Percentiles rank a stretch among this genome's conserved stretches.
Evolutionary conservation across 768 basidiomycete species (phyloP).

Genomic region (Amanita pallidorosea): DNA sequence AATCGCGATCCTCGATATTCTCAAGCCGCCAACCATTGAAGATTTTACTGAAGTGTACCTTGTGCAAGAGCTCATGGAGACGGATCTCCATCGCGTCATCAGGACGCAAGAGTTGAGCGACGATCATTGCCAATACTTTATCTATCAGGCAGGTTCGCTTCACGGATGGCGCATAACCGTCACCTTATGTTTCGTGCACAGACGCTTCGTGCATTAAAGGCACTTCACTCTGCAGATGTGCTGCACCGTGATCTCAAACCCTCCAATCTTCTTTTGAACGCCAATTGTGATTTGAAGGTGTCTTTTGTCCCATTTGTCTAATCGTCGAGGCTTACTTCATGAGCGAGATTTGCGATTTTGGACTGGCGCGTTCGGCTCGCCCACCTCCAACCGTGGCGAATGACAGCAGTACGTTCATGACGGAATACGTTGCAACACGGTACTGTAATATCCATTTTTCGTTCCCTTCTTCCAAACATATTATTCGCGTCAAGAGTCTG

Average conservation of each 20-base stretch:
- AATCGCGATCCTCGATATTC: slow-evolving; percentile 86
- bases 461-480: neutral
- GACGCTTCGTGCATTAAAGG: slow-evolving; percentile 79
- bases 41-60: slow-evolving; percentile 86
- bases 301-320: neutral
- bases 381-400: slow-evolving; percentile 6
- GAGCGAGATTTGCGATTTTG: slow-evolving; percentile 57
- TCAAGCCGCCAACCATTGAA: slow-evolving; percentile 66
- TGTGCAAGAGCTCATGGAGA: slow-evolving; percentile 84
- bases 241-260: slow-evolving; percentile 76
- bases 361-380: slow-evolving; percentile 36
- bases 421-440: slow-evolving; percentile 82
- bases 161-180: slow-evolving; percentile 26
- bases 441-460: slow-evolving; percentile 3
- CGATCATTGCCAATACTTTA: slow-evolving; percentile 58
- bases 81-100: slow-evolving; percentile 85
- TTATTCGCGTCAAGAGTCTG: neutral
- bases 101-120: slow-evolving; percentile 84
- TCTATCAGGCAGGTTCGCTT: slow-evolving; percentile 23
- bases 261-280: slow-evolving; percentile 80
- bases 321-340: neutral
- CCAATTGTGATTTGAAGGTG: slow-evolving; percentile 83
- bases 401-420: slow-evolving; percentile 41
- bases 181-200: slow-evolving; percentile 37
- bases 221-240: slow-evolving; percentile 81